Evolutionary conservation across 2,329 filamentous ascomycete species (phyloP), one percentile per base, ranked within the genome.

Genomic region (Sporothrix inflata): DNA sequence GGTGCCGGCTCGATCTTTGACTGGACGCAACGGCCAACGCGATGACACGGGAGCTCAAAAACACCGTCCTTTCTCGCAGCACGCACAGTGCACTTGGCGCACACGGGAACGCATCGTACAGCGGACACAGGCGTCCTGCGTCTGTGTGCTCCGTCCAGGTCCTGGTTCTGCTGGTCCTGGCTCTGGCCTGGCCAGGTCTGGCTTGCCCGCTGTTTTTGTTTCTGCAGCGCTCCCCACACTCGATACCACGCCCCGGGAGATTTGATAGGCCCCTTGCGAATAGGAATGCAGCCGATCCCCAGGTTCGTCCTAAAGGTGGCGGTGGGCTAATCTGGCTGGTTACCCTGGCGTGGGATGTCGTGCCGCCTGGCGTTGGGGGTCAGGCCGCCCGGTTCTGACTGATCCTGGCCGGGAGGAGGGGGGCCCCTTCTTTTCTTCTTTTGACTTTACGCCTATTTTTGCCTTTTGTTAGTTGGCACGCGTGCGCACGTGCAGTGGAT

Each of bases 261-360:
- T 74, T 72, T 73, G 72, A 73, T 72, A 70, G 57, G 68, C 47
- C 69, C 47, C 45, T 71, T 73, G 72, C 71, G 71, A 73, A 75
- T 72, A 73, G 71, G 70, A 71, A 71, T 40, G 66, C 73, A 57
- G 49, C 71, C 72, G 72, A 68, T 71, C 73, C 74, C 74, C 71
- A 74, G 73, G 70, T 73, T 74, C 73, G 69, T 75, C 74, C 71
- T 67, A 70, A 72, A 49, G 61, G 61, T 40, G 51, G 68, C 27
- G 34, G 57, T 14, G 57, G 68, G 57, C 34, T 57, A 71, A 70
- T 73, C 60, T 69, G 47, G 60, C 60, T 21, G 12, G 69, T 55
- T 40, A 51, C 27, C 42, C n/a, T 21, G 57, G 72, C 66, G 73
- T 70, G 69, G 61, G 68, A 72, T 72, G 71, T 71, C 65, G 73